Conservation (phyloP, 352 stramenopile species). For the Phytophthora kernoviae region DNA sequence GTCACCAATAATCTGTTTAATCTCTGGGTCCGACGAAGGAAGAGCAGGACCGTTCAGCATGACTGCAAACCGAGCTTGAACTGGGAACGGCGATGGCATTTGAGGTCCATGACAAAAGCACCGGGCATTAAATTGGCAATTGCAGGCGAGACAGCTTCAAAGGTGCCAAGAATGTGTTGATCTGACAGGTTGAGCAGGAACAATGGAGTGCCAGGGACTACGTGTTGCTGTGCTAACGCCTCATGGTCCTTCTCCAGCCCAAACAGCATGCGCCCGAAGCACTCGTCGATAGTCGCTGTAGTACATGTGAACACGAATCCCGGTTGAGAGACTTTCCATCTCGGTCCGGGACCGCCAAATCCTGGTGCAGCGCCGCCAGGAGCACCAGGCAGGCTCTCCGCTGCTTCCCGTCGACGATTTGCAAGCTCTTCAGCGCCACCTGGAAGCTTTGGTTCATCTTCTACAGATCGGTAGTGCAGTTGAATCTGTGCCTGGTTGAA, state of each 20-base stretch:
- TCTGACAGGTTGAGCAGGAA: constrained; percentile 89
- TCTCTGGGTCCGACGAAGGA: constrained; percentile 64
- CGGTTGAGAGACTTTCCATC: constrained; percentile 54
- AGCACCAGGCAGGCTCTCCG: constrained; percentile 65
- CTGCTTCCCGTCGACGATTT: constrained; percentile 67
- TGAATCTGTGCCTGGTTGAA: constrained; percentile 86
- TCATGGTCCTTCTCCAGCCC: constrained; percentile 80
- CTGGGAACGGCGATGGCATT: constrained; percentile 63
- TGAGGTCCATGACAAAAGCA: constrained; percentile 63
- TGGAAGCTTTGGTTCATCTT: constrained; percentile 77
- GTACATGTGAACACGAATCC: constrained; percentile 89
- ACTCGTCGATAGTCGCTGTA: constrained; percentile 83
- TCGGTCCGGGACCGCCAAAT: constrained; percentile 36
- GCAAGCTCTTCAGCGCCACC: constrained; percentile 81
- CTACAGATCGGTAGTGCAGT: constrained; percentile 82
- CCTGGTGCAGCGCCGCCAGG: constrained; percentile 13
- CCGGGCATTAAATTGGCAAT: constrained; percentile 81
- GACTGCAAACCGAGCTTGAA: constrained; percentile 79
- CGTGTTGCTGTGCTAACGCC: constrained; percentile 54
- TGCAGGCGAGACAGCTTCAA: constrained; percentile 78
- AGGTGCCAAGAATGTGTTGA: constrained; percentile 83
- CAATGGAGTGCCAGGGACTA: constrained; percentile 78
- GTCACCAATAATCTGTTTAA: constrained; percentile 74
- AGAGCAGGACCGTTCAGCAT: constrained; percentile 77
- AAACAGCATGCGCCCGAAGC: constrained; percentile 88